Percentiles rank a stretch among this genome's conserved stretches.
These are phyloP conservation scores for Trypanosoma cruzi DNA, from an alignment of 208 protist genomes.

Conservation along the genomic window DNA sequence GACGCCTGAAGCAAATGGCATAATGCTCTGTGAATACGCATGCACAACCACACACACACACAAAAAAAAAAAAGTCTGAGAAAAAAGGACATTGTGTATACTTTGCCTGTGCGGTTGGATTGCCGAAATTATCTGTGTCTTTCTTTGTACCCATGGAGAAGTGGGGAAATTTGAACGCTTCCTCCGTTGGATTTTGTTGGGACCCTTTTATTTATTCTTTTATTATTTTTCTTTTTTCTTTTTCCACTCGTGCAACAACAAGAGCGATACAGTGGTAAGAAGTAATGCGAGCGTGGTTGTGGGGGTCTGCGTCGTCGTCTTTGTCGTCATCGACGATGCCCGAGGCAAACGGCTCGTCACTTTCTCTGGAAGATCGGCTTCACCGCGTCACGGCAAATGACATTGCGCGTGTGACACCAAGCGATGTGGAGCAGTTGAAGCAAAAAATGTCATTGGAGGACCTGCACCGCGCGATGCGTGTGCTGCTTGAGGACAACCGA, in stretches of 20 bases:
- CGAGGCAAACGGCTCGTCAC: constrained; percentile 1
- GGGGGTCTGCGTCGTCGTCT: neutral
- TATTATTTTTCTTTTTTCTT: no score
- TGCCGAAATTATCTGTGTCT: neutral
- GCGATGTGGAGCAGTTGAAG: constrained; percentile 52
- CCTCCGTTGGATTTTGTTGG: neutral
- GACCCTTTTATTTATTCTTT: neutral
- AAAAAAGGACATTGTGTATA: neutral
- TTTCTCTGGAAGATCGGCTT: constrained; percentile 48
- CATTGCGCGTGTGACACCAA: constrained; percentile 48
- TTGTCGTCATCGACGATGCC: neutral
- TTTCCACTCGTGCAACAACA: neutral
- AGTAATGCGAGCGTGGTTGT: neutral
- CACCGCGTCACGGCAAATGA: constrained; percentile 55
- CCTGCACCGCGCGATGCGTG: constrained; percentile 41
- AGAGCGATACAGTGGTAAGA: neutral
- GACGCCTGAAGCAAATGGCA: neutral
- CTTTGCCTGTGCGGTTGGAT: neutral
- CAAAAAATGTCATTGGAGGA: constrained; percentile 36
- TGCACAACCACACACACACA: neutral
- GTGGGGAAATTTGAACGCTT: neutral
- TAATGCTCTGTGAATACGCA: no score
- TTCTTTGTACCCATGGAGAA: neutral
- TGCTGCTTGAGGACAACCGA: constrained; percentile 70
- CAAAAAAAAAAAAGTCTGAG: neutral